Evolutionary conservation across 768 basidiomycete species (phyloP).

Genomic region (Arthromyces matolae): DNA sequence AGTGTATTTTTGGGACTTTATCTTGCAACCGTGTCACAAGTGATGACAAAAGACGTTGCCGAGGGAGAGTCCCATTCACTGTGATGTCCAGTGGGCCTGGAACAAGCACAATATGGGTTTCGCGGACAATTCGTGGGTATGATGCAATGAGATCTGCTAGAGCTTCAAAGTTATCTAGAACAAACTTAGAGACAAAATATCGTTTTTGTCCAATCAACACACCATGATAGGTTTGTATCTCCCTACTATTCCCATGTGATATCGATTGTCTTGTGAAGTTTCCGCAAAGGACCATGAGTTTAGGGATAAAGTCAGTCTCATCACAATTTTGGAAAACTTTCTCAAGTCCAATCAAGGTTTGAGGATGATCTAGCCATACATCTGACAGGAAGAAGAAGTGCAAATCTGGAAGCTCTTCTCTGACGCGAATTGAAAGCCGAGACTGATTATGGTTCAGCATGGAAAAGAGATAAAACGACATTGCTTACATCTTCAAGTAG

Average conservation of each 20-base stretch:
- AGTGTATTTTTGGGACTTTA: constrained; percentile 75
- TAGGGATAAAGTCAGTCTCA: constrained; percentile 83
- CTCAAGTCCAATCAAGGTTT: constrained; percentile 73
- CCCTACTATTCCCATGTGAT: constrained; percentile 71
- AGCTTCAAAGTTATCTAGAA: constrained; percentile 77
- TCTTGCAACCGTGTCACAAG: constrained; percentile 67
- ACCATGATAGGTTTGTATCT: constrained; percentile 87
- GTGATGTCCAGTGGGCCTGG: constrained; percentile 93
- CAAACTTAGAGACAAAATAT: background rate
- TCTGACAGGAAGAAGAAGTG: constrained; percentile 95
- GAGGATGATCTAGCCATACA: constrained; percentile 89
- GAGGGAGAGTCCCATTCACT: constrained; percentile 76
- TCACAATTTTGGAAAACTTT: constrained; percentile 89
- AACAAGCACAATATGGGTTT: constrained; percentile 89
- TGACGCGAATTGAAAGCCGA: constrained; percentile 57
- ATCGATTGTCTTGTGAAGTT: constrained; percentile 89
- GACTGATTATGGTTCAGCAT: constrained; percentile 36
- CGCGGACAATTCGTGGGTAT: constrained; percentile 72
- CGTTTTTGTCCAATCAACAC: background rate
- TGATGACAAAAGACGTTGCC: constrained; percentile 72
- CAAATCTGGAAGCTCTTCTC: constrained; percentile 68
- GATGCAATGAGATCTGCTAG: constrained; percentile 81
- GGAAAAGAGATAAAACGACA: background rate
- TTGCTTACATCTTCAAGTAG: constrained; percentile 80
- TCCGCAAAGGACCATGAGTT: constrained; percentile 88